Evolutionary conservation across 345 rosid genomes (phyloP).

Genomic region (Triadica sebifera): DNA sequence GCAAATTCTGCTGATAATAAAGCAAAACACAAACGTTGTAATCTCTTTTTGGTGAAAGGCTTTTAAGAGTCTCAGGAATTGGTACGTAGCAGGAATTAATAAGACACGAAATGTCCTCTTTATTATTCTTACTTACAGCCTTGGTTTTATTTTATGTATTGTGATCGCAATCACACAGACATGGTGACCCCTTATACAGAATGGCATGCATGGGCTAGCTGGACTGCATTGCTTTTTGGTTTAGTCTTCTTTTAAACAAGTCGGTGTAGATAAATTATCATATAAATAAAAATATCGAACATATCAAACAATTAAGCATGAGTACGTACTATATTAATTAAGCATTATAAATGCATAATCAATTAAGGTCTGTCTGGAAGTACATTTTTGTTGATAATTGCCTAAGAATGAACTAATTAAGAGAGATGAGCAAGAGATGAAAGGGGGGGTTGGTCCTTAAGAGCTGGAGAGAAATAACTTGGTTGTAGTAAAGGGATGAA

Average conservation of each 20-base stretch:
- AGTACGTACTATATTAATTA: too few species aligned
- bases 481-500: slow-evolving; percentile 18
- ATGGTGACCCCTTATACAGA: slow-evolving; percentile 27
- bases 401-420: too few species aligned
- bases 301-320: too few species aligned
- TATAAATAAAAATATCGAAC: neutral
- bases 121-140: neutral
- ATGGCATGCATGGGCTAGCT: slow-evolving; percentile 20
- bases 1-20: neutral
- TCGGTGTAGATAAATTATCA: slow-evolving; percentile 25
- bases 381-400: too few species aligned
- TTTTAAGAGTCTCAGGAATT: neutral
- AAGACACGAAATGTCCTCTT: slow-evolving; percentile 1
- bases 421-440: too few species aligned
- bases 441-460: neutral
- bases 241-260: slow-evolving; percentile 6
- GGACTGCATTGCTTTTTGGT: slow-evolving; percentile 4
- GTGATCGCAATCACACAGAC: slow-evolving; percentile 21
- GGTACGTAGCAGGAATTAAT: neutral
- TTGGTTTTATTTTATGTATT: neutral
- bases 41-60: neutral
- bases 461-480: neutral
- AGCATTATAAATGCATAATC: too few species aligned
- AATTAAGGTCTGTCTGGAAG: too few species aligned
- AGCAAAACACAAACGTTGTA: neutral